Conservation (phyloP, 1,139 yeast genomes). For the Schwanniomyces etchellsii region DNA sequence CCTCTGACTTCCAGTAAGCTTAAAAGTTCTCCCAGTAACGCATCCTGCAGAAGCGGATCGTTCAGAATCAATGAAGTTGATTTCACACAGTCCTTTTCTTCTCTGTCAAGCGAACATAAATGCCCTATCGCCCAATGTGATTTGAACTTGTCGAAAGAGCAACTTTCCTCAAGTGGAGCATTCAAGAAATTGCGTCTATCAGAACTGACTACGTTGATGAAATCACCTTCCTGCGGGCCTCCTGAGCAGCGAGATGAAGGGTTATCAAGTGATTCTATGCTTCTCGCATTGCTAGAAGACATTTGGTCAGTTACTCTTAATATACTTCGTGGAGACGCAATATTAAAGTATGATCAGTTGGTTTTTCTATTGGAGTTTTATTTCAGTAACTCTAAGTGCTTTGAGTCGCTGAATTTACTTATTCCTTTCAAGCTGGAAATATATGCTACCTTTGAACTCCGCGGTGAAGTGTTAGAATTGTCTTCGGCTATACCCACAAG, state of each 20-base stretch:
- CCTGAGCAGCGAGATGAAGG: not conserved
- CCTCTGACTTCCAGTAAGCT: too few relatives aligned
- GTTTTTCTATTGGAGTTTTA: conserved; percentile 29
- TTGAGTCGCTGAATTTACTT: conserved; percentile 16
- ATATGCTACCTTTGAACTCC: too few relatives aligned
- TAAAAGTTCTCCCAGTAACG: conserved; percentile 7
- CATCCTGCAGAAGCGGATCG: not conserved
- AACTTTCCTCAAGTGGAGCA: not conserved
- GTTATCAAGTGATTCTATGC: not conserved
- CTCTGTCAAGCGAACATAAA: conserved; percentile 7
- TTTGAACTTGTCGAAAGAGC: conserved; percentile 14
- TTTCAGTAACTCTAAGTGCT: conserved; percentile 13
- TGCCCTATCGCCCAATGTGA: conserved; percentile 43
- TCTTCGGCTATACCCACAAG: too few relatives aligned
- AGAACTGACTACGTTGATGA: too few relatives aligned
- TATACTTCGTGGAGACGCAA: conserved; percentile 17
- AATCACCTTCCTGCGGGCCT: conserved; percentile 10
- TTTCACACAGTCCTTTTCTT: too few relatives aligned
- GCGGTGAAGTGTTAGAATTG: too few relatives aligned
- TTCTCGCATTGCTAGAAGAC: conserved; percentile 11
- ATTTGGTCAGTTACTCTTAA: conserved; percentile 24
- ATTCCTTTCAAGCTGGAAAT: not conserved
- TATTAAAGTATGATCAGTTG: conserved; percentile 23
- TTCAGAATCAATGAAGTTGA: conserved; percentile 17
- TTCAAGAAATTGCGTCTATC: too few relatives aligned